These are phyloP conservation scores for Immersiporthe knoxdaviesiana DNA, from an alignment of 2,329 filamentous ascomycete species.

Conservation along the genomic window DNA sequence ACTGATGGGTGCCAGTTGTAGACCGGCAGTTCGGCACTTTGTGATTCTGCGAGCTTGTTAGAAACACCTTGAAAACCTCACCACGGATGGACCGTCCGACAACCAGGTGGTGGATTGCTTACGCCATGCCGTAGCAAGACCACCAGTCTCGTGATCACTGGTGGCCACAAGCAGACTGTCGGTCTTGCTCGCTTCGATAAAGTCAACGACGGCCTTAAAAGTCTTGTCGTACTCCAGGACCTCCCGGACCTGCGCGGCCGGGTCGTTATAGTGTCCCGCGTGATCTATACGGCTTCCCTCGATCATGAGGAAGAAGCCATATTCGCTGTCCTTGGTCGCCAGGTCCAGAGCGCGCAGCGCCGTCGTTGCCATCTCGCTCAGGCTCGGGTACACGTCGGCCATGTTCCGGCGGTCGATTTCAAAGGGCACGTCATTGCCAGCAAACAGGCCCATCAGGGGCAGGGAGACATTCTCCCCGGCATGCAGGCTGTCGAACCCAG, in stretches of 20 bases:
- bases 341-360: slow-evolving; percentile 78
- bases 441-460: slow-evolving; percentile 85
- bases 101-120: slow-evolving; percentile 39
- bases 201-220: slow-evolving; percentile 82
- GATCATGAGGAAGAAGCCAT: slow-evolving; percentile 98
- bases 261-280: slow-evolving; percentile 84
- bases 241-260: slow-evolving; percentile 83
- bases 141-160: slow-evolving; percentile 95
- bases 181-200: slow-evolving; percentile 72
- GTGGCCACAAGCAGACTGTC: slow-evolving; percentile 85
- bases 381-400: slow-evolving; percentile 79
- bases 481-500: slow-evolving; percentile 75
- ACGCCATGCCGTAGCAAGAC: slow-evolving; percentile 80
- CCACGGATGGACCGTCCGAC: too few species aligned
- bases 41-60: slow-evolving; percentile 25
- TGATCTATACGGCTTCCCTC: slow-evolving; percentile 97
- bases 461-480: slow-evolving; percentile 70
- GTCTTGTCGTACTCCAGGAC: slow-evolving; percentile 93
- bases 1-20: slow-evolving; percentile 81
- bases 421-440: slow-evolving; percentile 81
- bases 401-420: slow-evolving; percentile 86
- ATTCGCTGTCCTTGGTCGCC: slow-evolving; percentile 80
- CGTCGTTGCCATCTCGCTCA: slow-evolving; percentile 88
- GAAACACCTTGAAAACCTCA: neutral
- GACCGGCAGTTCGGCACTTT: slow-evolving; percentile 50